Base-by-base conservation (phyloP, 257 asterid species). In the Leonotis leonurus region DNA sequence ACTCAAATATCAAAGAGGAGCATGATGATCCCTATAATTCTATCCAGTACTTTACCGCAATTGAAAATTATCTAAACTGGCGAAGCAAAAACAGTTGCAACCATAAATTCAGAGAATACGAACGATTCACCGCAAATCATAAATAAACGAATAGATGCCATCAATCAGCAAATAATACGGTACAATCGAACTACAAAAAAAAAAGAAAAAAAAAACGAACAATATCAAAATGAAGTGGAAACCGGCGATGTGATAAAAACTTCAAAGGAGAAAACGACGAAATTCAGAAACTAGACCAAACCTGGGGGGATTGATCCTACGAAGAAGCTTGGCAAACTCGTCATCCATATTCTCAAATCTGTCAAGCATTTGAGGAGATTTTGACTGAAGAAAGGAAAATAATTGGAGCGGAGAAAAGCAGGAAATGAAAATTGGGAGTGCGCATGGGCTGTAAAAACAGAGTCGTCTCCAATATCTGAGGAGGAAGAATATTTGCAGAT, bases 261-360 rank as follows among this genome's bases (percentile, higher is more conserved):
- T 14, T 2, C 2, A 43, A 24, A 32, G 8, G 2, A 39, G n/a
- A 11, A 17, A 6, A 13, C 0, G 1, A 12, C 8, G 2, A 18
- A 63, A 7, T 12, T 0, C 5, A 40, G 4, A 18, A 37, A 49
- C 3, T 21, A 26, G 30, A 39, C 11, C 8, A 18, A 24, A 78
- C 95, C 90, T 84, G 40, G 95, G 88, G 3, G 95, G 90, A 75
- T 87, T 80, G 78, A 87, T 79, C 80, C 95, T 78, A 70, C 83
- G 67, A 22, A 84, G 56, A 51, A 87, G 83, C 82, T 87, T 87
- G 49, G 93, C 93, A 43, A 82, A 80, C 68, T 84, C 95, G 51
- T 84, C 93, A 29, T 87, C 95, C 83, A 71, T 78, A n/a, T 58
- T 64, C 16, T 54, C 70, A 58, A 74, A 41, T 52, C 65, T 67